Base-by-base conservation (phyloP, 1,284 basidiomycete genomes). In the Coniferiporia sulphurascens region DNA sequence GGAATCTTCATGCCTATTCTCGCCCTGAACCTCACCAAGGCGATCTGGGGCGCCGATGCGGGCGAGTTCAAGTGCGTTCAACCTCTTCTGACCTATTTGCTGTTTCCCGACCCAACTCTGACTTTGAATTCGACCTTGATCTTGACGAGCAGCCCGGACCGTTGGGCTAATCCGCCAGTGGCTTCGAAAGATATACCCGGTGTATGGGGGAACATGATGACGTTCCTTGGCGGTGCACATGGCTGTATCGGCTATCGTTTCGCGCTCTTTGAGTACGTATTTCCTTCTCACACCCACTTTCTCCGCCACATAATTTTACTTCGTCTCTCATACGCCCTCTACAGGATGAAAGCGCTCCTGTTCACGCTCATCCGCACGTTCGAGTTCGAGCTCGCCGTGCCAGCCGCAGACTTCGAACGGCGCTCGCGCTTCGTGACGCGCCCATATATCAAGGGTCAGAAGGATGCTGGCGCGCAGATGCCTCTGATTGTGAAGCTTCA, bases 11-110 rank as follows among this genome's bases (percentile, higher is more conserved):
- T 73, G 22, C 68, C 70, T 3, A 70, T 72, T 54, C 54, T 62
- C 13, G 70, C 69, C 19, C 60, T 78, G 46, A 78, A 80, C 68
- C 69, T 66, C 2, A 68, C 66, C 7, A 66, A 66, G 27, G 63
- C 66, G 0, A 68, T 79, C 36, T 82, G 76, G 70, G 79, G 80
- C 4, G 63, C 69, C 2, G 77, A 80, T 63, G 76, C 76, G 3
- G 63, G 66, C 21, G 65, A 71, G 53, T 82, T 64, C 59, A 65
- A 59, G 60, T 61, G n/a, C 15, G 60, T 54, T 52, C 19, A 10
- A 34, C 19, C 21, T n/a, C 9, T 44, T 17, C n/a, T 41, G 46
- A 17, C 36, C 4, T 7, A 57, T n/a, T n/a, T n/a, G n/a, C n/a
- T n/a, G n/a, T n/a, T n/a, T n/a, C n/a, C n/a, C n/a, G n/a, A n/a